phyloP scores from a whole-genome alignment of 2,329 filamentous ascomycete genomes.

The Thelonectria olida region DNA sequence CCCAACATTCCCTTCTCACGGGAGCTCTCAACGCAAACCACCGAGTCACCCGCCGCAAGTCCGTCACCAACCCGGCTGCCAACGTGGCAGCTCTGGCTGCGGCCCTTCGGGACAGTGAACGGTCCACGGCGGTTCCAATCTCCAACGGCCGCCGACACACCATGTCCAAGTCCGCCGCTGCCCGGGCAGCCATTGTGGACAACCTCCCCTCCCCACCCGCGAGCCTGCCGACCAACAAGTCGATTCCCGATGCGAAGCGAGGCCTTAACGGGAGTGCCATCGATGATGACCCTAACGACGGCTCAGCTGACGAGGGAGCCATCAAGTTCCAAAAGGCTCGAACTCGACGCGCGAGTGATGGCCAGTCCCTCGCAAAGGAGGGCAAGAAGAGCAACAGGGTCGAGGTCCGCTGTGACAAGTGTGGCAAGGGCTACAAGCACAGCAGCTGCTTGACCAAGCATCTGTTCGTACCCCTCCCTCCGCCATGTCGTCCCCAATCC shows the following conservation, averaged over 20 bases:
- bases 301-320: slow-evolving; percentile 64
- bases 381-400: slow-evolving; percentile 84
- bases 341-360: slow-evolving; percentile 79
- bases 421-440: slow-evolving; percentile 99
- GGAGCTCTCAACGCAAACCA: slow-evolving; percentile 82
- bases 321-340: slow-evolving; percentile 59
- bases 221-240: slow-evolving; percentile 71
- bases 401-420: slow-evolving; percentile 96
- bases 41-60: slow-evolving; percentile 92
- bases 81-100: slow-evolving; percentile 81
- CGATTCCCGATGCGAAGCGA: slow-evolving; percentile 58
- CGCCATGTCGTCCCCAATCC: slow-evolving; percentile 48
- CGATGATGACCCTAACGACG: slow-evolving; percentile 72
- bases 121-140: slow-evolving; percentile 65
- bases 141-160: slow-evolving; percentile 71
- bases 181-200: slow-evolving; percentile 61
- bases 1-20: slow-evolving; percentile 82
- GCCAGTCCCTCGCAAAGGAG: slow-evolving; percentile 81
- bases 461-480: slow-evolving; percentile 87
- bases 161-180: slow-evolving; percentile 71
- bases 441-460: slow-evolving; percentile 99
- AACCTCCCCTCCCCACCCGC: slow-evolving; percentile 72
- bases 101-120: slow-evolving; percentile 74
- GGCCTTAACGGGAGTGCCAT: slow-evolving; percentile 70
- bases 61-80: slow-evolving; percentile 79